Conservation (phyloP, 1,284 basidiomycete species). For the Cutaneotrichosporon arboriforme region DNA sequence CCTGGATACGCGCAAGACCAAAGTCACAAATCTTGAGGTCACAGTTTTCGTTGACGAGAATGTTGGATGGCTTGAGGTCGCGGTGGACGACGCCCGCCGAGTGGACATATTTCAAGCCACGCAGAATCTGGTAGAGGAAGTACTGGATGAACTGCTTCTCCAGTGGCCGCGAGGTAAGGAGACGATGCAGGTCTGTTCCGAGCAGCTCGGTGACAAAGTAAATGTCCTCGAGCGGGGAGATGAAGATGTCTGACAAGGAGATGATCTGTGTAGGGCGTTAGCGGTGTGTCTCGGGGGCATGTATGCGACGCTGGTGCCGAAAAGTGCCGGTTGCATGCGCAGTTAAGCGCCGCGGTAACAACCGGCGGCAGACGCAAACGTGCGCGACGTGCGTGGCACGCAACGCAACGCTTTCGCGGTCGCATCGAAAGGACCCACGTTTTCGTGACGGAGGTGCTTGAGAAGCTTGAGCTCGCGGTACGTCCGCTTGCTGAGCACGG, state of each 20-base stretch:
- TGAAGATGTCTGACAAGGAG: conserved; percentile 97
- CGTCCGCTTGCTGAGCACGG: conserved; percentile 95
- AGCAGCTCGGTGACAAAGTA: conserved; percentile 99
- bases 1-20: conserved; percentile 81
- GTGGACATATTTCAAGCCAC: conserved; percentile 98
- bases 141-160: conserved; percentile 99
- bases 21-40: conserved; percentile 99
- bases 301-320: neutral
- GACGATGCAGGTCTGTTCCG: conserved; percentile 93
- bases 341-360: neutral
- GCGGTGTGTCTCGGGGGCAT: neutral
- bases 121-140: conserved; percentile 97
- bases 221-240: conserved; percentile 95
- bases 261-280: conserved; percentile 65
- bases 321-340: neutral
- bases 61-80: conserved; percentile 99
- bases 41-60: conserved; percentile 99
- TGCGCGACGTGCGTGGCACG: too few species aligned
- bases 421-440: conserved; percentile 64
- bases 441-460: conserved; percentile 98
- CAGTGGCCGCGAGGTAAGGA: conserved; percentile 90
- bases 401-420: too few species aligned
- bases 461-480: conserved; percentile 97
- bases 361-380: neutral
- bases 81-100: conserved; percentile 98